Evolutionary conservation across 228 moss, liverwort and hornwort species (phyloP).

Genomic region (Sphagnum magellanicum): DNA sequence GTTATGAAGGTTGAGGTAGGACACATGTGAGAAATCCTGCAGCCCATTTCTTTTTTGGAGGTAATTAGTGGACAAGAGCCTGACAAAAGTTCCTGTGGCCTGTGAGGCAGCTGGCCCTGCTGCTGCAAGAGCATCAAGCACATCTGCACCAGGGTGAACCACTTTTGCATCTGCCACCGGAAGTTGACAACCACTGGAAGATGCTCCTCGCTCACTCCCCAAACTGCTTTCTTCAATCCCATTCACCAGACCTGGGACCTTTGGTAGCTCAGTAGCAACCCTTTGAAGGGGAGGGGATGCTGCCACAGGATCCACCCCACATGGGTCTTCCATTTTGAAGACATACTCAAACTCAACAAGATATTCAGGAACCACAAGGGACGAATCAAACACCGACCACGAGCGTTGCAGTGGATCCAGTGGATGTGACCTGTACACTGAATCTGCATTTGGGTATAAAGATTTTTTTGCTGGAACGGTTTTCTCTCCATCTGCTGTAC

Average conservation of each 20-base stretch:
- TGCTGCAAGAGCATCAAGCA: constrained; percentile 9
- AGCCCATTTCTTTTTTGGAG: constrained; percentile 39
- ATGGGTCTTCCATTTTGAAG: constrained; percentile 36
- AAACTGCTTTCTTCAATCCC: constrained; percentile 9
- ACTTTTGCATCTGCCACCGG: constrained; percentile 12
- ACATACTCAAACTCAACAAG: constrained; percentile 87
- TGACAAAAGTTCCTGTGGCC: constrained; percentile 15
- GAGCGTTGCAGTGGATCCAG: constrained; percentile 75
- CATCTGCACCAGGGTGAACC: not conserved
- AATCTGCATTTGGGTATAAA: constrained; percentile 83
- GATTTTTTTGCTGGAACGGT: constrained; percentile 44
- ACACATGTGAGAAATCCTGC: constrained; percentile 39
- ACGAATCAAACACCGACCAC: constrained; percentile 85
- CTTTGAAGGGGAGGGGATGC: constrained; percentile 8
- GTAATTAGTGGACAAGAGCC: constrained; percentile 40
- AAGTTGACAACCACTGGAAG: constrained; percentile 10
- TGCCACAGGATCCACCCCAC: constrained; percentile 14
- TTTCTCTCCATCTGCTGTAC: constrained; percentile 22
- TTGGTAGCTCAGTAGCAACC: constrained; percentile 14
- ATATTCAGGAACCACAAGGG: constrained; percentile 83
- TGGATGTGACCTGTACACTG: constrained; percentile 91
- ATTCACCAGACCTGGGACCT: constrained; percentile 9
- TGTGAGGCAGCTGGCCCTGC: constrained; percentile 21
- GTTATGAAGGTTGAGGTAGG: constrained; percentile 74
- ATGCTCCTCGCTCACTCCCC: constrained; percentile 12